Evolutionary conservation across 2,329 filamentous ascomycete genomes (phyloP), one percentile per base, ranked within the genome.

Genomic region (Clonostachys sp.): DNA sequence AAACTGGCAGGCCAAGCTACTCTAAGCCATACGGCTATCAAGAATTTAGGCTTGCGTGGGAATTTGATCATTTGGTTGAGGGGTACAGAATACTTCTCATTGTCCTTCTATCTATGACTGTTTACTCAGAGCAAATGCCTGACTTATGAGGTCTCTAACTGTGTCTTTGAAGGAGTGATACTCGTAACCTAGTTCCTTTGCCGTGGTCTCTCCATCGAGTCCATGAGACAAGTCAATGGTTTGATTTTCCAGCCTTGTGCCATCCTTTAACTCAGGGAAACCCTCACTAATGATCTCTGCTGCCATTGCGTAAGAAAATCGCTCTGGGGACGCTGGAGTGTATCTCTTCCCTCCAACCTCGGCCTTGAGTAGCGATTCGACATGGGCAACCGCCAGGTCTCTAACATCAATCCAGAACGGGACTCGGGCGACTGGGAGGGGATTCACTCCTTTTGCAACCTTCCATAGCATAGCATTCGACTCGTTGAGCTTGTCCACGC

Each of bases 391-490:
- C 0, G 73, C 72, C 2, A 77, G 55, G 51, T 76, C 72, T 6
- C 73, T 57, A 1, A 72, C 73, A 49, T 77, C 73, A 17, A 75
- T 65, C 67, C 68, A 77, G 42, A 69, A 68, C 1, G 65, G 64
- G 2, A 73, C 68, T 1, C 64, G 55, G 1, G 66, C 60, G 3
- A 61, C 53, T 0, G 73, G 72, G 1, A 75, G 54, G 17, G 55
- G 64, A 41, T 58, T 55, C n/a, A 52, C 54, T 5, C 67, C 70
- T 1, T 48, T 58, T 2, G 66, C 66, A 9, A 73, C 61, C 18
- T 57, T 61, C 69, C 70, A 73, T 1, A 74, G 57, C 50, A 62
- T 61, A 1, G 61, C 55, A 41, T 71, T 74, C 4, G 68, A 71
- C 50, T 72, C 68, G 46, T 73, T 74, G 2, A 74, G 56, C 2